Base-by-base conservation (phyloP, 805 yeast genomes). In the Candida maesae region DNA sequence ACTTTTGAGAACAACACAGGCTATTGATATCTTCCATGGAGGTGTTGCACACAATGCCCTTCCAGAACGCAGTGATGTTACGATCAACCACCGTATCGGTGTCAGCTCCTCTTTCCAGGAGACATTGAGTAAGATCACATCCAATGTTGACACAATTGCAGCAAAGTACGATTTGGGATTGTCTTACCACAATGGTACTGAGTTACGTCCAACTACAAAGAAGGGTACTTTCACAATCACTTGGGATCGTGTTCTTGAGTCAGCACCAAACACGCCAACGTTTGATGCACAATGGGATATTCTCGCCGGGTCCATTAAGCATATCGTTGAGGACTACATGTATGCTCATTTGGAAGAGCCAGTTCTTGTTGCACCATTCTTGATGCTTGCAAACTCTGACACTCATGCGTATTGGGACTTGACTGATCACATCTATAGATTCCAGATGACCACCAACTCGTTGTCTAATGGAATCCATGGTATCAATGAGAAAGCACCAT, bases 21-120 rank as follows among this genome's bases (percentile, higher is more conserved):
- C 89, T 0, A 63, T 72, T 29, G 85, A 81, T 53, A 67, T 79
- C 12, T 65, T 82, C 42, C 49, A 58, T 7, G 88, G 87, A 16
- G 89, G 88, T 14, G 69, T 75, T 45, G 81, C 81, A 60, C 66
- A 76, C 35, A 81, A 81, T 51, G 84, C 87, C 0, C 64, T 82
- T 30, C 88, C 90, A 3, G 86, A 81, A 49, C 61, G 65, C 23
- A 77, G 70, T 5, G 59, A 62, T 26, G 58, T 78, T 14, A 46
- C 66, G 16, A 65, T 78, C 36, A 80, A 82, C 60, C 79, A 79
- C 50, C 65, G 89, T 49, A 64, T 81, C 33, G 66, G 73, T 8
- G 60, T 73, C 29, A 83, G 74, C 43, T 63, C 73, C 12, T 54
- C 64, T 16, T 56, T 64, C 2, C 50, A 61, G 1, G 45, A 35